A percentile compares a stretch with the other conserved stretches of the same genome.
Conservation (phyloP, 2,329 filamentous ascomycete genomes). For the Colletotrichum lentis region DNA sequence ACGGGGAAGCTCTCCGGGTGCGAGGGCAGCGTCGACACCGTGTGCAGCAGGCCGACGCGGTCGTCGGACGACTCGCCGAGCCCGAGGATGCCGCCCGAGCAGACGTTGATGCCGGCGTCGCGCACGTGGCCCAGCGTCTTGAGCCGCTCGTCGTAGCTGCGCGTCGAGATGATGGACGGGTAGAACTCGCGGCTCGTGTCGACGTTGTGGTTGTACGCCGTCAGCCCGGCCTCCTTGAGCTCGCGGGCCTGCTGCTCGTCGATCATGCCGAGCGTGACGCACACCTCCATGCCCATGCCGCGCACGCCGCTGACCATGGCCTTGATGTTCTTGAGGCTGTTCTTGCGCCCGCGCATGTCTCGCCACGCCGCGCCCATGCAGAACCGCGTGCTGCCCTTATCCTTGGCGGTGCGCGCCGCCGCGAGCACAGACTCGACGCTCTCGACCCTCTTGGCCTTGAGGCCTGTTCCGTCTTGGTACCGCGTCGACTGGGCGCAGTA, state of each 20-base stretch:
- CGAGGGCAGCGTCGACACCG: slow-evolving; percentile 78
- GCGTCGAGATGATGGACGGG: slow-evolving; percentile 83
- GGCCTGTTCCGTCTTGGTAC: slow-evolving; percentile 77
- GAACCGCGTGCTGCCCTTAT: slow-evolving; percentile 88
- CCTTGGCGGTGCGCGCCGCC: slow-evolving; percentile 78
- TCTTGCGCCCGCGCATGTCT: slow-evolving; percentile 91
- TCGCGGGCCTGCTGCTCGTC: slow-evolving; percentile 81
- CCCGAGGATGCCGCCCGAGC: slow-evolving; percentile 87
- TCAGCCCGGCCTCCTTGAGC: slow-evolving; percentile 83
- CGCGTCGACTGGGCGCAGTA: slow-evolving; percentile 92
- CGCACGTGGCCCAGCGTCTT: slow-evolving; percentile 81
- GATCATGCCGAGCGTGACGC: slow-evolving; percentile 95
- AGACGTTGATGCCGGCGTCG: slow-evolving; percentile 88
- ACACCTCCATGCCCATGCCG: slow-evolving; percentile 86
- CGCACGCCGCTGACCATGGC: slow-evolving; percentile 85
- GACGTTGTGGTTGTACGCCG: slow-evolving; percentile 94
- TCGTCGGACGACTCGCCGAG: slow-evolving; percentile 82
- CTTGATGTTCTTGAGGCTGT: slow-evolving; percentile 82
- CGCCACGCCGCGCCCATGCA: slow-evolving; percentile 96
- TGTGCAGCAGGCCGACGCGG: slow-evolving; percentile 83
- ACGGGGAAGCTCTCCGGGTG: slow-evolving; percentile 93
- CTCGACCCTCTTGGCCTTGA: slow-evolving; percentile 81
- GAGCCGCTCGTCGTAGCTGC: slow-evolving; percentile 86
- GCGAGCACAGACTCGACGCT: slow-evolving; percentile 82
- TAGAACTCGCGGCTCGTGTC: slow-evolving; percentile 92